phyloP scores from a whole-genome alignment of 2,329 filamentous ascomycete genomes.

The Colletotrichum tofieldiae region DNA sequence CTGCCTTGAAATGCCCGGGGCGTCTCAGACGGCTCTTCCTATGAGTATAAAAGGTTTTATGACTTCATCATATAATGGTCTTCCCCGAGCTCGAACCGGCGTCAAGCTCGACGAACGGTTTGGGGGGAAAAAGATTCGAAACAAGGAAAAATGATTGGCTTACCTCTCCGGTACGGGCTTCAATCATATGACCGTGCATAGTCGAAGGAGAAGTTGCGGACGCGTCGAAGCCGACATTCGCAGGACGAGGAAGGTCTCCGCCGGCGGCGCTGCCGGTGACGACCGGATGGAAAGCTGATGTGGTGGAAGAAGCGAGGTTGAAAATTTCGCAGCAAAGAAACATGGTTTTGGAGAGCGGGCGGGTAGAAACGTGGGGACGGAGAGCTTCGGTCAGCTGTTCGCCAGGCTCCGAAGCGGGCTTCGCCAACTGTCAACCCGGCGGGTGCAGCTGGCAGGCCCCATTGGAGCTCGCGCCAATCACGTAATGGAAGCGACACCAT shows the following conservation, averaged over 20 bases:
- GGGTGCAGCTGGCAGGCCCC: not conserved
- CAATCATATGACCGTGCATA: not conserved
- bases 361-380: conserved; percentile 5
- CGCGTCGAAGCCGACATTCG: not conserved
- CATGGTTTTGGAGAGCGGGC: conserved; percentile 15
- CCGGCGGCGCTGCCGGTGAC: not conserved
- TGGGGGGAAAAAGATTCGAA: too few relatives aligned
- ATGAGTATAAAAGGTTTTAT: conserved; percentile 56
- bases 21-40: conserved; percentile 66
- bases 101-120: too few relatives aligned
- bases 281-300: not conserved
- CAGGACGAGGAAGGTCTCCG: not conserved
- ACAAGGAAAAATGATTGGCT: not conserved
- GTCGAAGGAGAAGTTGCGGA: not conserved
- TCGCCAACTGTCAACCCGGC: not conserved
- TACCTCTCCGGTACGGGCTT: conserved; percentile 1
- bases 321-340: conserved; percentile 6
- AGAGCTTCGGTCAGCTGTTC: not conserved
- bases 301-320: not conserved
- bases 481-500: conserved; percentile 2
- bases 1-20: conserved; percentile 28
- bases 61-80: conserved; percentile 55
- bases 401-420: not conserved
- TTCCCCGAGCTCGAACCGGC: not conserved
- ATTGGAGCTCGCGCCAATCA: conserved; percentile 27